A percentile compares a stretch with the other conserved stretches of the same genome.
phyloP scores from a whole-genome alignment of 805 yeast genomes.

The Phaffomyces opuntiae region DNA sequence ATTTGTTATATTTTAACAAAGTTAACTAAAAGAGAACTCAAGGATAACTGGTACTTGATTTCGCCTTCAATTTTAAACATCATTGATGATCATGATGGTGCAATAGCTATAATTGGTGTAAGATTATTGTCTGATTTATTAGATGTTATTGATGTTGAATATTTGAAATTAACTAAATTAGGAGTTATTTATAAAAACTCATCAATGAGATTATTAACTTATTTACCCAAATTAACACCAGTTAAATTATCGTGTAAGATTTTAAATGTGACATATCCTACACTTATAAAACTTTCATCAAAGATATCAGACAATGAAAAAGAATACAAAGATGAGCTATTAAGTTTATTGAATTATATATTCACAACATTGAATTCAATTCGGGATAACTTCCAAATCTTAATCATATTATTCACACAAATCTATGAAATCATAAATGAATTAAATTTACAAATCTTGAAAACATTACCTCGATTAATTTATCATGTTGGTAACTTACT shows the following conservation, averaged over 20 bases:
- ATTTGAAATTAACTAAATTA: conserved; percentile 14
- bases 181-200: conserved; percentile 15
- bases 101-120: conserved; percentile 20
- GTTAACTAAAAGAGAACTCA: conserved; percentile 1
- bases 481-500: conserved; percentile 16
- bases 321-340: conserved; percentile 1
- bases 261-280: conserved; percentile 12
- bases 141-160: conserved; percentile 11
- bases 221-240: conserved; percentile 22
- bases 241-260: conserved; percentile 11
- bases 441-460: conserved; percentile 6
- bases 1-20: conserved; percentile 6
- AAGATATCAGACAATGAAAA: background rate
- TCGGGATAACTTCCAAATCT: conserved; percentile 14
- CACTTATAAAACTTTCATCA: conserved; percentile 8
- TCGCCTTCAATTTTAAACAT: conserved; percentile 21
- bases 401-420: conserved; percentile 9
- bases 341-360: conserved; percentile 14
- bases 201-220: conserved; percentile 18
- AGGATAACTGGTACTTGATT: conserved; percentile 21
- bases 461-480: conserved; percentile 16
- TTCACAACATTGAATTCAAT: conserved; percentile 14
- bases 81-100: conserved; percentile 23
- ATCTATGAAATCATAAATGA: conserved; percentile 3
- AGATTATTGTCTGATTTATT: conserved; percentile 11